Conservation (phyloP, 352 stramenopile genomes). For the Pythium apleroticum region DNA sequence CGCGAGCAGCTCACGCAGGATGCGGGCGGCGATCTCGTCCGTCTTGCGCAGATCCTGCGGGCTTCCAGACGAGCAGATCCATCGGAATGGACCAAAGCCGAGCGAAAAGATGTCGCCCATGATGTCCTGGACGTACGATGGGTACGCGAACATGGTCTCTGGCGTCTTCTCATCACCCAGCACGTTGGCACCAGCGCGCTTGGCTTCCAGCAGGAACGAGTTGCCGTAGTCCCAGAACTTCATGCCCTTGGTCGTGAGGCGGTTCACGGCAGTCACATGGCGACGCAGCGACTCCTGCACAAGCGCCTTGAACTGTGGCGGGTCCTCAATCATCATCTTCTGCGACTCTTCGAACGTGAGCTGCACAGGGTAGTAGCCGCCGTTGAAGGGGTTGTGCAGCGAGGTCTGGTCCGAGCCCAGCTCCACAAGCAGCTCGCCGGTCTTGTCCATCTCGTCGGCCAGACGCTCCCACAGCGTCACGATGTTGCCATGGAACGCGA, state of each 20-base stretch:
- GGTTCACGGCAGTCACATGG: slow-evolving; percentile 82
- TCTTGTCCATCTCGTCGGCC: slow-evolving; percentile 68
- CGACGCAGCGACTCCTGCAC: slow-evolving; percentile 79
- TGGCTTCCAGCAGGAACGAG: slow-evolving; percentile 86
- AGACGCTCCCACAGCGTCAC: slow-evolving; percentile 86
- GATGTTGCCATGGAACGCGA: slow-evolving; percentile 87
- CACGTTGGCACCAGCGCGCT: slow-evolving; percentile 79
- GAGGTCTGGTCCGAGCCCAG: slow-evolving; percentile 88
- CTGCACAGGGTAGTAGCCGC: slow-evolving; percentile 88
- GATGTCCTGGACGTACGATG: slow-evolving; percentile 90
- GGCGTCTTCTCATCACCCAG: slow-evolving; percentile 48
- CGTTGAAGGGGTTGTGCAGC: slow-evolving; percentile 90
- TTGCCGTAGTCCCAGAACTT: slow-evolving; percentile 92
- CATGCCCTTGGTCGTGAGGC: slow-evolving; percentile 74
- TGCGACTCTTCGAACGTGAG: slow-evolving; percentile 81
- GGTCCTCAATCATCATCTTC: slow-evolving; percentile 78
- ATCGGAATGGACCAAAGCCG: slow-evolving; percentile 89
- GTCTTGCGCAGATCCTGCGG: slow-evolving; percentile 72
- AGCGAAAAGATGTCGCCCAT: slow-evolving; percentile 92
- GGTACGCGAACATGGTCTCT: slow-evolving; percentile 81
- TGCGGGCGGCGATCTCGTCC: slow-evolving; percentile 68
- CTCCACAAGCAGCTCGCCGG: slow-evolving; percentile 76
- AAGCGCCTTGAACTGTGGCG: slow-evolving; percentile 70
- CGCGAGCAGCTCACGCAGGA: slow-evolving; percentile 66
- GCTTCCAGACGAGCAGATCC: slow-evolving; percentile 79